These are phyloP conservation scores for Fusarium marasasianum DNA, from an alignment of 2,329 filamentous ascomycete species.

Conservation along the genomic window DNA sequence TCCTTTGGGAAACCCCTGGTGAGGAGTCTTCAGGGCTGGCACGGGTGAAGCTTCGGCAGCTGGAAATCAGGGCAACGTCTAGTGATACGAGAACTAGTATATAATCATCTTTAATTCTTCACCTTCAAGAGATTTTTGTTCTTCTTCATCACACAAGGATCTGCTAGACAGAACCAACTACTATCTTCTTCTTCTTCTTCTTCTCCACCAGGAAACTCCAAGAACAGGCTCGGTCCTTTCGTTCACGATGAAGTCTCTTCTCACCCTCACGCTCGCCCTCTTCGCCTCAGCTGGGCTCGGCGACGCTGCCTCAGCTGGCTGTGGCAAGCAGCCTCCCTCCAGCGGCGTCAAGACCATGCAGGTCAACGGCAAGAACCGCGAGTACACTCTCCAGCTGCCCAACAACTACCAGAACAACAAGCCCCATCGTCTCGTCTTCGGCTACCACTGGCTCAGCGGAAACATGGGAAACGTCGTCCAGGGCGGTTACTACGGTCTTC, in stretches of 20 bases:
- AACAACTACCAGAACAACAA: constrained; percentile 38
- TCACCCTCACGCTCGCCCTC: constrained; percentile 15
- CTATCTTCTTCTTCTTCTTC: not conserved
- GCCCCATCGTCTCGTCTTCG: constrained; percentile 45
- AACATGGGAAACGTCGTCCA: constrained; percentile 50
- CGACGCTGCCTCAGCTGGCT: constrained; percentile 47
- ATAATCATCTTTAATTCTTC: not conserved
- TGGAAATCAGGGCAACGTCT: not conserved
- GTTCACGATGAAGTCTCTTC: constrained; percentile 5
- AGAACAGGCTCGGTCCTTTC: not conserved
- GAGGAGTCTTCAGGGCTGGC: not conserved
- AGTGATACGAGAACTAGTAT: not conserved
- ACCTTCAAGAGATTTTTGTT: not conserved
- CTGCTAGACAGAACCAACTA: constrained; percentile 19
- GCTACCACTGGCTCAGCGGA: constrained; percentile 52
- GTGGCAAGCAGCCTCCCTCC: constrained; percentile 46
- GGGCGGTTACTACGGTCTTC: constrained; percentile 54
- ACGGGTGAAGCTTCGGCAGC: not conserved
- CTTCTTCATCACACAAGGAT: constrained; percentile 6
- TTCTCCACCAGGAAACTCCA: not conserved
- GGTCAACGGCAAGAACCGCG: constrained; percentile 44
- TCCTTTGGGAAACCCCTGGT: not conserved
- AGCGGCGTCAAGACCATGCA: constrained; percentile 47
- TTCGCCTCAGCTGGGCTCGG: constrained; percentile 16
- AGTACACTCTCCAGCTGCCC: constrained; percentile 53